Conservation (phyloP, 1,139 yeast species). For the Pichiaceae sp. region DNA sequence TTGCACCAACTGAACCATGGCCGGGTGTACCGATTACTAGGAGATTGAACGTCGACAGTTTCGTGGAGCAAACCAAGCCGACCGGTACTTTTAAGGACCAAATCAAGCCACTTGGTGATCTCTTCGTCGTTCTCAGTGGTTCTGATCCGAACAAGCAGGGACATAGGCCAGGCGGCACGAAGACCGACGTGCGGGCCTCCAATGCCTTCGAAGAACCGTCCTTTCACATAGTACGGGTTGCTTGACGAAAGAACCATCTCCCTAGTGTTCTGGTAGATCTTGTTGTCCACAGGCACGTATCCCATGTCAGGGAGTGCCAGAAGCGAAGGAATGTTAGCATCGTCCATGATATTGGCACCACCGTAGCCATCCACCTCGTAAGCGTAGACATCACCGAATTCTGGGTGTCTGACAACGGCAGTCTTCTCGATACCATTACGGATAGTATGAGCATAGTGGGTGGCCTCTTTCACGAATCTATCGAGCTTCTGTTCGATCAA, state of each 20-base stretch:
- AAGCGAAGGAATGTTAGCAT: constrained; percentile 82
- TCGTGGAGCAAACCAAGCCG: constrained; percentile 83
- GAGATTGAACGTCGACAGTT: constrained; percentile 58
- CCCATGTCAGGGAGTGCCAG: constrained; percentile 80
- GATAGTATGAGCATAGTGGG: constrained; percentile 35
- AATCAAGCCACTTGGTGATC: constrained; percentile 40
- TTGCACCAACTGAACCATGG: constrained; percentile 96
- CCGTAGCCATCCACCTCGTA: constrained; percentile 90
- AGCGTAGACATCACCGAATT: constrained; percentile 71
- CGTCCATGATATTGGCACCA: constrained; percentile 70
- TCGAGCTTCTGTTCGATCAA: constrained; percentile 7
- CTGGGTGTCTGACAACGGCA: constrained; percentile 61
- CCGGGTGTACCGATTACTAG: constrained; percentile 40
- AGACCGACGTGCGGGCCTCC: constrained; percentile 92
- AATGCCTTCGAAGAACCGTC: constrained; percentile 59
- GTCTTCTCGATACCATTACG: constrained; percentile 49
- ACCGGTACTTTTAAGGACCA: constrained; percentile 55
- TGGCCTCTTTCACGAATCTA: constrained; percentile 15
- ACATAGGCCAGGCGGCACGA: constrained; percentile 86
- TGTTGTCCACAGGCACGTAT: constrained; percentile 41
- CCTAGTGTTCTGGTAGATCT: constrained; percentile 69
- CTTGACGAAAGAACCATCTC: constrained; percentile 58
- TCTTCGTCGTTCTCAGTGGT: constrained; percentile 69
- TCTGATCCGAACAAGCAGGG: constrained; percentile 61
- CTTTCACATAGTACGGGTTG: constrained; percentile 70